phyloP scores from a whole-genome alignment of 176 grass and related monocot genomes.

The Saccharum officinarum region DNA sequence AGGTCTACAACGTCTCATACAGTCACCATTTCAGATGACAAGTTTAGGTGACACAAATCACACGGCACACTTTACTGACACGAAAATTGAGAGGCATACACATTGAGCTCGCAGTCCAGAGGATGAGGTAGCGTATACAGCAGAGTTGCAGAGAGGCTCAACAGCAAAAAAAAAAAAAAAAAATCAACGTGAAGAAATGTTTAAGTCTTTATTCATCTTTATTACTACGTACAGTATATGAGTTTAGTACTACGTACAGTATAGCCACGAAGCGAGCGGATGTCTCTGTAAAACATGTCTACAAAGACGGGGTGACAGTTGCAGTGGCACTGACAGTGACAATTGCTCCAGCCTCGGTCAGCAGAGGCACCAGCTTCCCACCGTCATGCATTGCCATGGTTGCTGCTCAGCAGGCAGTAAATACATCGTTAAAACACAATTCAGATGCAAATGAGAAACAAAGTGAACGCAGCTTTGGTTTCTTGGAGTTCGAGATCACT shows the following conservation, averaged over 20 bases:
- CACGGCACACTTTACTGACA: background rate
- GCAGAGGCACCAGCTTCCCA: slow-evolving; percentile 58
- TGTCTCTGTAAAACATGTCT: background rate
- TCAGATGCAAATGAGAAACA: background rate
- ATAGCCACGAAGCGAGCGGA: background rate
- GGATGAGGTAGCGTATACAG: background rate
- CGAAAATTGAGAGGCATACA: background rate
- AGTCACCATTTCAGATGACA: background rate
- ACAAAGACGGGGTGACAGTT: slow-evolving; percentile 27
- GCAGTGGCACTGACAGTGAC: background rate
- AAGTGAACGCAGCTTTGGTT: background rate
- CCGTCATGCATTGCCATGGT: slow-evolving; percentile 33
- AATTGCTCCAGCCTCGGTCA: slow-evolving; percentile 53
- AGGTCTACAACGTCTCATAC: too few species aligned
- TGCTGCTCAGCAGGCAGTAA: background rate
- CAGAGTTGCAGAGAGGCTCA: background rate
- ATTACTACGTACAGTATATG: background rate
- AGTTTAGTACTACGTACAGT: background rate
- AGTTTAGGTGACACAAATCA: background rate
- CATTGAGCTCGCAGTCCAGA: background rate
- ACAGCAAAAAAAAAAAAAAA: background rate
- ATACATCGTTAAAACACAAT: background rate
- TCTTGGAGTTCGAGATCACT: background rate
- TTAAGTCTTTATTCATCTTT: background rate
- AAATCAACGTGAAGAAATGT: background rate